Evolutionary conservation across 495 filamentous ascomycete species (phyloP).

Genomic region (Penicillium salamii): DNA sequence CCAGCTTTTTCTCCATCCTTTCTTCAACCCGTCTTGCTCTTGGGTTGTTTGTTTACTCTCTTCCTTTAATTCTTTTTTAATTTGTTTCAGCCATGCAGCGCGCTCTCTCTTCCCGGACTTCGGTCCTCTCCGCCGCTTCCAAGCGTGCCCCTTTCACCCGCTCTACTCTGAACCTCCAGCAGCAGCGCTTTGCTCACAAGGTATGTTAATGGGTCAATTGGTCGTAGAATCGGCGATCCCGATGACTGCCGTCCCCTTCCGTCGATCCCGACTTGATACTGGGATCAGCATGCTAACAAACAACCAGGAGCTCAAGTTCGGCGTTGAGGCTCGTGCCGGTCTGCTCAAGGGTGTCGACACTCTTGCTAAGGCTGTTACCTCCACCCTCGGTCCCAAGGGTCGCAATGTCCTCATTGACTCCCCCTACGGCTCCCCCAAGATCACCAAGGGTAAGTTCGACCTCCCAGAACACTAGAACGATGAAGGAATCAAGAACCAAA

Average conservation of each 20-base stretch:
- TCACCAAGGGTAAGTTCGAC: conserved; percentile 81
- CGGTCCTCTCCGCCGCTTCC: conserved; percentile 67
- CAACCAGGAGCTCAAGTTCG: conserved; percentile 91
- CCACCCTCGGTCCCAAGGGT: conserved; percentile 95
- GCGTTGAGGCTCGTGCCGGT: conserved; percentile 86
- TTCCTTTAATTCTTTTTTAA: conserved; percentile 22
- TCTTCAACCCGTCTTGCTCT: conserved; percentile 24
- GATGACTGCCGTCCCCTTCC: conserved; percentile 10
- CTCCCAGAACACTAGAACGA: not conserved
- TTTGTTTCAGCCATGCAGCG: conserved; percentile 62
- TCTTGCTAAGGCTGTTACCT: conserved; percentile 91
- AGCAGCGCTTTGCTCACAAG: conserved; percentile 93
- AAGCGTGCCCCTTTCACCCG: conserved; percentile 48
- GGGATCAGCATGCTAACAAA: conserved; percentile 21
- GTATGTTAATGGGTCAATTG: conserved; percentile 45
- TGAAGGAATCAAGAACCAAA: not conserved
- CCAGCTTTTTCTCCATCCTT: conserved; percentile 25
- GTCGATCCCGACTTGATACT: conserved; percentile 16
- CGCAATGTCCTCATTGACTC: conserved; percentile 98
- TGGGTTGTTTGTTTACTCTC: conserved; percentile 22
- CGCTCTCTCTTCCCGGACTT: conserved; percentile 64
- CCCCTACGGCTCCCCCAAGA: conserved; percentile 96
- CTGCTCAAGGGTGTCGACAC: conserved; percentile 95
- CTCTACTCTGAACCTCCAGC: conserved; percentile 64
- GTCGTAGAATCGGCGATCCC: not conserved